Percentiles rank a stretch among this genome's conserved stretches.
Conservation (phyloP, 805 yeast species). For the Brettanomyces bruxellensis region DNA sequence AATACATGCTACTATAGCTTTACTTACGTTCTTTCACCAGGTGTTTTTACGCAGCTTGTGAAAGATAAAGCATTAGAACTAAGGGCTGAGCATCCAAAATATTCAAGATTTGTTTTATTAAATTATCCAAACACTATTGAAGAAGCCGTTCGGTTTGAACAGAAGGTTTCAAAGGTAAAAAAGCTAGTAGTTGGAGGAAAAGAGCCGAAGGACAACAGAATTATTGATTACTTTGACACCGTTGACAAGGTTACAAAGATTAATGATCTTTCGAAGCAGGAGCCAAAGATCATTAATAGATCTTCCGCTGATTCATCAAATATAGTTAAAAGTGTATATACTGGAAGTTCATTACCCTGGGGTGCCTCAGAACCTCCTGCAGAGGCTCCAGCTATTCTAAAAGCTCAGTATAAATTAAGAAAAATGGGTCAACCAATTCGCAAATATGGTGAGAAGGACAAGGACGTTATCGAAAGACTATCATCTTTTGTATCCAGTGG, state of each 20-base stretch:
- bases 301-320: not conserved
- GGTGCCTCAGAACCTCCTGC: conserved; percentile 4
- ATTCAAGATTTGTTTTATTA: conserved; percentile 40
- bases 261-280: conserved; percentile 11
- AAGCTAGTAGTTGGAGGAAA: conserved; percentile 28
- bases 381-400: conserved; percentile 9
- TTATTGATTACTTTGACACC: conserved; percentile 56
- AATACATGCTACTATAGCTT: conserved; percentile 22
- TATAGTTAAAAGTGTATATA: not conserved
- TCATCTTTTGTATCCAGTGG: conserved; percentile 3
- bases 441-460: conserved; percentile 16
- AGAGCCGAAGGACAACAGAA: conserved; percentile 32
- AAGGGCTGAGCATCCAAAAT: conserved; percentile 20
- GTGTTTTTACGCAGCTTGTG: conserved; percentile 43
- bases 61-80: conserved; percentile 25
- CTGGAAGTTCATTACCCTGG: not conserved
- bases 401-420: conserved; percentile 15
- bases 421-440: conserved; percentile 13
- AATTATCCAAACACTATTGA: conserved; percentile 55
- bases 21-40: conserved; percentile 27
- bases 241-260: conserved; percentile 41
- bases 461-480: conserved; percentile 14
- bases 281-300: conserved; percentile 3
- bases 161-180: conserved; percentile 46
- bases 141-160: conserved; percentile 68